phyloP scores from a whole-genome alignment of 2,329 filamentous ascomycete species.

The Trichoderma asperellum region DNA sequence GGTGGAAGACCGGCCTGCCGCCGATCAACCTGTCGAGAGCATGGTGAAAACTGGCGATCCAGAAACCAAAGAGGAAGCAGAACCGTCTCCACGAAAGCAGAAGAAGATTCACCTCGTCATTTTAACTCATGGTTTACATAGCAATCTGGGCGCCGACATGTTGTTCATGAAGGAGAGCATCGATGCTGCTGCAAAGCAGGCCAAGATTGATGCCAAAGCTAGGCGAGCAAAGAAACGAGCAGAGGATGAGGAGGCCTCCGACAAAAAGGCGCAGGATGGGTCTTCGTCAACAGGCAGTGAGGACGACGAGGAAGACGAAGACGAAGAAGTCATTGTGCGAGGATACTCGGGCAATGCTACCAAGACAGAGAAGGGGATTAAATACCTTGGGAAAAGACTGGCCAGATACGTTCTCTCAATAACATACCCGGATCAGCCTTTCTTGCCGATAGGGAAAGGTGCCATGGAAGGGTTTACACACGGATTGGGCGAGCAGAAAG shows the following conservation, averaged over 20 bases:
- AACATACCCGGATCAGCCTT: constrained; percentile 94
- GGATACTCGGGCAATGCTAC: constrained; percentile 90
- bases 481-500: constrained; percentile 43
- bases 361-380: constrained; percentile 91
- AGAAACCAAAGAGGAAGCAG: constrained; percentile 37
- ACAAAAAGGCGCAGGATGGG: not conserved
- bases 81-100: constrained; percentile 52
- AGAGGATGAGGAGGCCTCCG: not conserved
- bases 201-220: constrained; percentile 68
- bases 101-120: constrained; percentile 90
- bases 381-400: constrained; percentile 92
- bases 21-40: constrained; percentile 43
- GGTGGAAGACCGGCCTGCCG: constrained; percentile 32
- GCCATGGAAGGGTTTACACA: constrained; percentile 49
- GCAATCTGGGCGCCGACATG: constrained; percentile 96
- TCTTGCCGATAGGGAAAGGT: constrained; percentile 66
- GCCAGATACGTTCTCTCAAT: constrained; percentile 88
- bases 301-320: constrained; percentile 65
- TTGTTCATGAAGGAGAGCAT: constrained; percentile 97
- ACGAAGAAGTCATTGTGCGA: constrained; percentile 85
- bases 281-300: constrained; percentile 33
- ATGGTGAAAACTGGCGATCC: constrained; percentile 41
- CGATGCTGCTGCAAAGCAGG: constrained; percentile 77
- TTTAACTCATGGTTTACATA: constrained; percentile 91
- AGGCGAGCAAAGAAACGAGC: constrained; percentile 58